phyloP scores from a whole-genome alignment of 140 eudicot genomes.

The Stevia rebaudiana region DNA sequence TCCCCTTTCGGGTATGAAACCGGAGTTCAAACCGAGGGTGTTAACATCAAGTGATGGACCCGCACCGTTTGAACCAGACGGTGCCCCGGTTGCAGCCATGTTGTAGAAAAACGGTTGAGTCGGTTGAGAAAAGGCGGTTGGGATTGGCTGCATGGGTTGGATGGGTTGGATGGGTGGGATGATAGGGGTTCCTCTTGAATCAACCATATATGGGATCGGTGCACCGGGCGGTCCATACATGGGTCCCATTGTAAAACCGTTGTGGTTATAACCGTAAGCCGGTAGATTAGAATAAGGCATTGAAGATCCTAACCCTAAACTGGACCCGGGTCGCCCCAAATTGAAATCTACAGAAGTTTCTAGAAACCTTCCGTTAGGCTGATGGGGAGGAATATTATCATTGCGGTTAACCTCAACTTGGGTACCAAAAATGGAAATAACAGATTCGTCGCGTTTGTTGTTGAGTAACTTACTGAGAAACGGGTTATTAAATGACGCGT shows the following conservation, averaged over 20 bases:
- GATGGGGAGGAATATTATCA: conserved; percentile 21
- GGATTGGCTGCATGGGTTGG: conserved; percentile 61
- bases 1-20: conserved; percentile 42
- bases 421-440: conserved; percentile 57
- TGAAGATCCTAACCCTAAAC: conserved; percentile 39
- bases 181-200: conserved; percentile 35
- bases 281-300: conserved; percentile 28
- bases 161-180: conserved; percentile 48
- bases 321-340: conserved; percentile 34
- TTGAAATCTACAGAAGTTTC: conserved; percentile 36
- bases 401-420: conserved; percentile 36
- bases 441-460: conserved; percentile 38
- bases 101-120: conserved; percentile 41
- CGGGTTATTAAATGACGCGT: conserved; percentile 29
- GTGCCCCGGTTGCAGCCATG: conserved; percentile 36
- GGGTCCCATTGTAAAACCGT: conserved; percentile 42
- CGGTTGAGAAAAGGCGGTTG: conserved; percentile 29
- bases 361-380: conserved; percentile 32
- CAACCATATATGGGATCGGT: conserved; percentile 57
- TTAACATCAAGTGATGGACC: conserved; percentile 49
- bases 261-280: conserved; percentile 36
- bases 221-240: conserved; percentile 31
- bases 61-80: conserved; percentile 25
- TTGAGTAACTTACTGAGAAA: conserved; percentile 38
- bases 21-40: conserved; percentile 40